Evolutionary conservation across 164 flowering plant genomes (phyloP).

Genomic region (Umbilicus rupestris): DNA sequence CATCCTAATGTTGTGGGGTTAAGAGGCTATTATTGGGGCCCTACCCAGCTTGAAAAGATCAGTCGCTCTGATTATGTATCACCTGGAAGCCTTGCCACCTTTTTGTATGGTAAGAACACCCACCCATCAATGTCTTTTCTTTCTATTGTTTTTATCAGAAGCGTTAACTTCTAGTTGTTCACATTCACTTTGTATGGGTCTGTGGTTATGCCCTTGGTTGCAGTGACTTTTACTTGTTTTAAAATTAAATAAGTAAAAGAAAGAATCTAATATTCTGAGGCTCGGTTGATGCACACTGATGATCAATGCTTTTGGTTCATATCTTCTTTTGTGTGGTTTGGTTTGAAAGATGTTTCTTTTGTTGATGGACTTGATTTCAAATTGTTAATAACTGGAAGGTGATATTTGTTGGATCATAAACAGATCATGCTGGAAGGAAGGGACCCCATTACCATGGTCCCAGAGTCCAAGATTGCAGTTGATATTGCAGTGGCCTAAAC

Average conservation of each 20-base stretch:
- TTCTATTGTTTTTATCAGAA: too few species aligned
- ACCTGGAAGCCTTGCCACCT: constrained; percentile 91
- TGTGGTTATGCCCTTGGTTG: too few species aligned
- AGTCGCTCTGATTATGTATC: constrained; percentile 82
- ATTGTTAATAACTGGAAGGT: not conserved
- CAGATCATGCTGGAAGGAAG: constrained; percentile 89
- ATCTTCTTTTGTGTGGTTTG: not conserved
- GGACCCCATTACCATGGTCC: constrained; percentile 74
- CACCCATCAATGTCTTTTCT: too few species aligned
- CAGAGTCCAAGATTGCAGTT: constrained; percentile 86
- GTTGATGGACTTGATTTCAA: not conserved
- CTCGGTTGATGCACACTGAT: too few species aligned
- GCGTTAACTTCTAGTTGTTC: not conserved
- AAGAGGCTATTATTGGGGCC: constrained; percentile 98
- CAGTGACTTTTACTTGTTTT: too few species aligned
- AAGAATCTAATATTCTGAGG: not conserved
- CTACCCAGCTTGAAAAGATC: constrained; percentile 97
- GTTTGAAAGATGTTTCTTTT: not conserved
- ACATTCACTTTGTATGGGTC: too few species aligned
- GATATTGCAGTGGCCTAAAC: constrained; percentile 93
- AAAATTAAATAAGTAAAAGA: too few species aligned
- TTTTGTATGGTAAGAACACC: constrained; percentile 68
- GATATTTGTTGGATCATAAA: constrained; percentile 5
- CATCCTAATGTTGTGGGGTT: constrained; percentile 94
- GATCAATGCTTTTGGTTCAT: too few species aligned